A percentile compares a stretch with the other conserved stretches of the same genome.
Evolutionary conservation across 2,329 filamentous ascomycete species (phyloP).

Genomic region (Fusarium sp.): DNA sequence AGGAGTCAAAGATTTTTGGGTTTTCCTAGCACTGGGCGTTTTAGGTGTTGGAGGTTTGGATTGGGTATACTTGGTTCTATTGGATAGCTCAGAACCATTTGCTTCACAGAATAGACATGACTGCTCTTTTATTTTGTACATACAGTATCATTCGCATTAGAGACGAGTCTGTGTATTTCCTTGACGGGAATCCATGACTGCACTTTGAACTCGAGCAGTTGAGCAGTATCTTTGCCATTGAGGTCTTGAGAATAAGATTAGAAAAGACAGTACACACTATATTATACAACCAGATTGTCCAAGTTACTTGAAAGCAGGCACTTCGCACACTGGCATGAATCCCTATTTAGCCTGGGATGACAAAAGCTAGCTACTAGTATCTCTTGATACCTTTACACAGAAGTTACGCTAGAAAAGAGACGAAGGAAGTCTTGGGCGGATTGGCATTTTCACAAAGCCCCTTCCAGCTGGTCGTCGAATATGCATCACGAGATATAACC

Average conservation of each 20-base stretch:
- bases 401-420: background rate
- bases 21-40: conserved; percentile 13
- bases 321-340: background rate
- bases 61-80: conserved; percentile 5
- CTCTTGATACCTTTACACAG: background rate
- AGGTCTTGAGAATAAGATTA: background rate
- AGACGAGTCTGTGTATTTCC: background rate
- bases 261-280: background rate
- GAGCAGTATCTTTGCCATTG: background rate
- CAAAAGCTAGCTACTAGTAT: background rate
- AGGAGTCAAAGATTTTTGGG: background rate
- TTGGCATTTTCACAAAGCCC: background rate
- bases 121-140: background rate
- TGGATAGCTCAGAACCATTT: background rate
- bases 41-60: background rate
- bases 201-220: background rate
- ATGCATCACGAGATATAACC: background rate
- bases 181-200: background rate
- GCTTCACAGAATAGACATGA: background rate
- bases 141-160: background rate
- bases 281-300: background rate
- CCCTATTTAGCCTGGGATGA: background rate
- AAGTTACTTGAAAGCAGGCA: background rate
- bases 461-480: background rate
- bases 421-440: background rate